phyloP scores from a whole-genome alignment of 192 early-diverging fungal genomes.

The Backusella tarrabulga region DNA sequence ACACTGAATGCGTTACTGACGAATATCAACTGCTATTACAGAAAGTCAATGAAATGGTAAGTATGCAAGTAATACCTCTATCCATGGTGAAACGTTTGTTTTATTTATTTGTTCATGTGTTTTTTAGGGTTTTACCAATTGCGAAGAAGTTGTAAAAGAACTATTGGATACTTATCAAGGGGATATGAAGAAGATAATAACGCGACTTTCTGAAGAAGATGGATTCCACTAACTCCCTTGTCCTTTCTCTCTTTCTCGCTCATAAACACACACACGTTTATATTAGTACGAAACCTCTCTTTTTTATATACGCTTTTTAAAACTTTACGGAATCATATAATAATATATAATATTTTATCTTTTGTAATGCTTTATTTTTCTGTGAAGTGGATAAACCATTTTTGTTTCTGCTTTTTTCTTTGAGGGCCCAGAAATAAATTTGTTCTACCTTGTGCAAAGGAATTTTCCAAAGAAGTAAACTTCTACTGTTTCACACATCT shows the following conservation, averaged over 20 bases:
- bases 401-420: not conserved
- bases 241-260: not conserved
- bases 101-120: not conserved
- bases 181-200: not conserved
- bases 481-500: not conserved
- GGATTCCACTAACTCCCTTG: not conserved
- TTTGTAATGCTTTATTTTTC: not conserved
- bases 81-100: not conserved
- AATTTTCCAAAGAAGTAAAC: not conserved
- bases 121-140: not conserved
- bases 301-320: not conserved
- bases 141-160: not conserved
- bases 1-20: not conserved
- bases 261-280: not conserved
- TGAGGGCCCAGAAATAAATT: not conserved
- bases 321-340: not conserved
- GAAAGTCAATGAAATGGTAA: slow-evolving; percentile 10
- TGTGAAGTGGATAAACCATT: not conserved
- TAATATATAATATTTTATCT: not conserved
- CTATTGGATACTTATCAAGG: not conserved
- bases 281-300: not conserved
- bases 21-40: not conserved
- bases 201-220: not conserved
- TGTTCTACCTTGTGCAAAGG: not conserved
- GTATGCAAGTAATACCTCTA: not conserved